These are phyloP conservation scores for Corylus avellana DNA, from an alignment of 306 rosid genomes.

Conservation along the genomic window DNA sequence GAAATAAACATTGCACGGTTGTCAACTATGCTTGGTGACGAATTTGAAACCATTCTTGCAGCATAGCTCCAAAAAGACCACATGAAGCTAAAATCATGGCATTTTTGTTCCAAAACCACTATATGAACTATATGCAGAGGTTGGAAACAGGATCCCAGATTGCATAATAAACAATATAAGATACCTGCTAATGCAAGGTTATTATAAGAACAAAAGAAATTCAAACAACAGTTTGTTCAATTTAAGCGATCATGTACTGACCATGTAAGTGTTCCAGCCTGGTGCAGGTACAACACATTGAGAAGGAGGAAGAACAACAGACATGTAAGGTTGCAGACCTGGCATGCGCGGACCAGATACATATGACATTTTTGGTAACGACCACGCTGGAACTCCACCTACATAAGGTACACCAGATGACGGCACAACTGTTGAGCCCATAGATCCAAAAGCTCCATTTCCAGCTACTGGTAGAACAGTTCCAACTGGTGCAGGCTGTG, in stretches of 20 bases:
- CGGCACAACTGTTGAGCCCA: slow-evolving; percentile 52
- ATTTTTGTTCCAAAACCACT: background rate
- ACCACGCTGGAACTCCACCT: slow-evolving; percentile 71
- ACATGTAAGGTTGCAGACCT: slow-evolving; percentile 64
- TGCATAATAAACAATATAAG: too few relatives aligned
- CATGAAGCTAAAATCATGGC: background rate
- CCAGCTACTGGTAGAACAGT: slow-evolving; percentile 47
- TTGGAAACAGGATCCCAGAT: background rate
- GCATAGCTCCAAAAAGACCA: background rate
- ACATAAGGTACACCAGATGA: slow-evolving; percentile 62
- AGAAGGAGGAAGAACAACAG: slow-evolving; percentile 67
- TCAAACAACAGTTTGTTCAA: background rate
- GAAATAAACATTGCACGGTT: background rate
- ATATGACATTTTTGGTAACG: slow-evolving; percentile 70
- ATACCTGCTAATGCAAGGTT: background rate
- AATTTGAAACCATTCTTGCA: background rate
- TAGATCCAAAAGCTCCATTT: slow-evolving; percentile 50
- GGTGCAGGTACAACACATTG: slow-evolving; percentile 67
- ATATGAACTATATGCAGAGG: background rate
- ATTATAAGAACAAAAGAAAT: background rate
- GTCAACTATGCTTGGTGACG: slow-evolving; percentile 1
- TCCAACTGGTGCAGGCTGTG: slow-evolving; percentile 62
- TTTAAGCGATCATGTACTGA: slow-evolving; percentile 36
- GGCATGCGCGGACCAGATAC: slow-evolving; percentile 50
- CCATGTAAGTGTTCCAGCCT: slow-evolving; percentile 86